These are phyloP conservation scores for Yarrowia deformans DNA, from an alignment of 805 yeast genomes.

Conservation along the genomic window DNA sequence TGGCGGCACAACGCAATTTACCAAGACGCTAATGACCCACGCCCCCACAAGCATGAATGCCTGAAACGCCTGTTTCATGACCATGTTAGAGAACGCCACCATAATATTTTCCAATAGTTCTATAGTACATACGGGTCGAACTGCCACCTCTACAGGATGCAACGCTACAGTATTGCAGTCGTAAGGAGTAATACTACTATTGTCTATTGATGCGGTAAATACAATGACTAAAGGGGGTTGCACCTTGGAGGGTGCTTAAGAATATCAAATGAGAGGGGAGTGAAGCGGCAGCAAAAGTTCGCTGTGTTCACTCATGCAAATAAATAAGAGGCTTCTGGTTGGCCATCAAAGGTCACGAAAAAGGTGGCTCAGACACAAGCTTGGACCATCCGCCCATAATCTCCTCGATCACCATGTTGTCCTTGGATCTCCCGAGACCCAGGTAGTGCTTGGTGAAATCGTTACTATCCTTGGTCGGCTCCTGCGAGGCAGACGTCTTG, in stretches of 20 bases:
- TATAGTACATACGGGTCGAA: no score
- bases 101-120: no score
- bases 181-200: no score
- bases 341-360: no score
- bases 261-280: conserved; percentile 11
- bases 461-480: neutral
- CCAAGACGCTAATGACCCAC: neutral
- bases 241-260: neutral
- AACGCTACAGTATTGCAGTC: no score
- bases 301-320: conserved; percentile 14
- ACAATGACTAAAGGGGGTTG: neutral
- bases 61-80: conserved; percentile 2
- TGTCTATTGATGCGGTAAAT: neutral
- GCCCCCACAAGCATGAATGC: neutral
- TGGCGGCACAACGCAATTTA: neutral
- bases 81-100: no score
- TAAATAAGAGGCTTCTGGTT: neutral
- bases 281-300: neutral
- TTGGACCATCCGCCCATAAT: conserved; percentile 31
- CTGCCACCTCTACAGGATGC: no score
- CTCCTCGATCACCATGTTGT: conserved; percentile 33
- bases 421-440: conserved; percentile 32
- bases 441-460: conserved; percentile 30
- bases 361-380: neutral
- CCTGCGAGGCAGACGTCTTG: neutral